These are phyloP conservation scores for Paspalum notatum DNA, from an alignment of 176 grass and related monocot genomes.

Conservation along the genomic window DNA sequence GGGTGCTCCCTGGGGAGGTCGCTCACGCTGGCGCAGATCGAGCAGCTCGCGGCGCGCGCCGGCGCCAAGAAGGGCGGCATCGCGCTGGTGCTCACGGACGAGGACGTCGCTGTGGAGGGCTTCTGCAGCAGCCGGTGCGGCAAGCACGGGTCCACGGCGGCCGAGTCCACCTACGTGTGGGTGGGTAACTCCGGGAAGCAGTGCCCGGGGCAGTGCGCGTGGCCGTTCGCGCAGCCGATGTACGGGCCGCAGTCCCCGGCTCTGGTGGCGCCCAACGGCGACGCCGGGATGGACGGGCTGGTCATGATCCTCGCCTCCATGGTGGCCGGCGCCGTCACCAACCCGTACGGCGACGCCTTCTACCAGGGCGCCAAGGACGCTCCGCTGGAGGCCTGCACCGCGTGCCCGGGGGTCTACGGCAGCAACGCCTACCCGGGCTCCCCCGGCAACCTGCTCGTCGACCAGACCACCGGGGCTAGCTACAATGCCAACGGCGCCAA, in stretches of 20 bases:
- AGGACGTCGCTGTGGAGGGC: constrained; percentile 51
- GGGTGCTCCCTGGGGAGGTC: constrained; percentile 42
- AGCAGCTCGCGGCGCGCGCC: constrained; percentile 41
- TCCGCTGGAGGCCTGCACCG: constrained; percentile 57
- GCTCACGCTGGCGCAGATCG: constrained; percentile 49
- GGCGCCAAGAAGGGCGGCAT: constrained; percentile 26
- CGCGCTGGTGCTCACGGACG: constrained; percentile 51
- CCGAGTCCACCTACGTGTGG: constrained; percentile 47
- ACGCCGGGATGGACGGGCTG: constrained; percentile 64
- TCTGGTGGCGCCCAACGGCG: constrained; percentile 56
- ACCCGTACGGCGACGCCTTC: constrained; percentile 55
- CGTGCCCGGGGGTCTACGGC: constrained; percentile 62
- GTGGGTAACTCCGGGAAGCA: constrained; percentile 54
- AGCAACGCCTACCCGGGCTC: constrained; percentile 60
- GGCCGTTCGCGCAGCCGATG: constrained; percentile 65
- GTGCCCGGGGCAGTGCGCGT: constrained; percentile 67
- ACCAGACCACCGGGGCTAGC: constrained; percentile 49
- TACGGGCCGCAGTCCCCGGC: constrained; percentile 62
- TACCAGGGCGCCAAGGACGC: constrained; percentile 56
- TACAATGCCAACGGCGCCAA: constrained; percentile 58
- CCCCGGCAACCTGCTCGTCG: constrained; percentile 58
- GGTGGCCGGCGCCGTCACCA: constrained; percentile 64
- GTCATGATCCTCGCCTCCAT: constrained; percentile 55
- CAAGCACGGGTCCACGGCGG: constrained; percentile 32
- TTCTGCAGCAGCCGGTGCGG: constrained; percentile 74